These are phyloP conservation scores for Cryptococcus wingfieldii DNA, from an alignment of 1,284 basidiomycete genomes.

Conservation along the genomic window DNA sequence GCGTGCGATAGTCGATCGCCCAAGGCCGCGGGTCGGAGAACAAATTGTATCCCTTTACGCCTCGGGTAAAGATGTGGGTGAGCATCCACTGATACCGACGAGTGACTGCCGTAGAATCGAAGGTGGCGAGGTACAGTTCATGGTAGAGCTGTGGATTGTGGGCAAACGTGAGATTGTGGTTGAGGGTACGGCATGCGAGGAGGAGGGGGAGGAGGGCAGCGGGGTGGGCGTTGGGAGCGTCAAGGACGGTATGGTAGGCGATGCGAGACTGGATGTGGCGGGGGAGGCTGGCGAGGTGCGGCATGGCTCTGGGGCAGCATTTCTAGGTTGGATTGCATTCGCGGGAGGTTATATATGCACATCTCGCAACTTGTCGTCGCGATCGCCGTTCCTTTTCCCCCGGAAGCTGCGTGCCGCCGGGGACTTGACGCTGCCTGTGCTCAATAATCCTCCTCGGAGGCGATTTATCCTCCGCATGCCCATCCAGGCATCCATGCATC, in stretches of 20 bases:
- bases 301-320: too few relatives aligned
- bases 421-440: too few relatives aligned
- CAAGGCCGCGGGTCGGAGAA: constrained; percentile 35
- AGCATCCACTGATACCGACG: constrained; percentile 41
- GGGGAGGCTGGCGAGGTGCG: constrained; percentile 12
- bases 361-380: too few relatives aligned
- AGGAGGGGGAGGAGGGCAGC: constrained; percentile 33
- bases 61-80: constrained; percentile 20
- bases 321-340: too few relatives aligned
- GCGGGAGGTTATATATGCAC: too few relatives aligned
- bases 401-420: too few relatives aligned
- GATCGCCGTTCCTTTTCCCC: too few relatives aligned
- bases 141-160: constrained; percentile 49
- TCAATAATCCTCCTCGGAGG: too few relatives aligned
- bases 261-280: constrained; percentile 26
- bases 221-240: constrained; percentile 20
- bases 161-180: constrained; percentile 40
- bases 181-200: constrained; percentile 29
- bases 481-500: too few relatives aligned
- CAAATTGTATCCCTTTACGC: constrained; percentile 25
- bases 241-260: constrained; percentile 30
- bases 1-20: constrained; percentile 42
- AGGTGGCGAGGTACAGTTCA: constrained; percentile 45
- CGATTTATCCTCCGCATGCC: too few relatives aligned
- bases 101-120: constrained; percentile 41